A percentile compares a stretch with the other conserved stretches of the same genome.
Evolutionary conservation across 257 asterid genomes (phyloP).

Genomic region (Plantago major): DNA sequence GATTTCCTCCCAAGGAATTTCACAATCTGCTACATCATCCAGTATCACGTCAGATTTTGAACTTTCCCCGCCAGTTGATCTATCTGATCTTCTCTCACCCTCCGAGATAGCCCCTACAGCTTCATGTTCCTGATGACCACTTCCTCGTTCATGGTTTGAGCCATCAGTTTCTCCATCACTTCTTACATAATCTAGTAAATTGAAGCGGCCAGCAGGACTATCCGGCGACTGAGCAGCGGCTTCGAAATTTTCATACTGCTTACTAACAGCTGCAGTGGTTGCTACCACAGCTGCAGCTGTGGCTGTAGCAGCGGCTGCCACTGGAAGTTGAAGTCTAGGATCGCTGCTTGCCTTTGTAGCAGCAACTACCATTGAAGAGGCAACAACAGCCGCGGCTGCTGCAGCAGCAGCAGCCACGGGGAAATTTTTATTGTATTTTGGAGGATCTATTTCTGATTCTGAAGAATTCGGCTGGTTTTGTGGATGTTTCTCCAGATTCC

Average conservation of each 20-base stretch:
- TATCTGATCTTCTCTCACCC: constrained; percentile 87
- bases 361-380: constrained; percentile 89
- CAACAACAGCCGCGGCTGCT: constrained; percentile 89
- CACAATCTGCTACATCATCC: constrained; percentile 97
- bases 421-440: constrained; percentile 41
- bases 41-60: constrained; percentile 66
- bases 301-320: constrained; percentile 89
- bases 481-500: constrained; percentile 30
- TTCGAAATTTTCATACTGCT: constrained; percentile 66
- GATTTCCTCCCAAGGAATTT: constrained; percentile 91
- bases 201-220: constrained; percentile 31
- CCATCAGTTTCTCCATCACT: constrained; percentile 54
- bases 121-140: constrained; percentile 50
- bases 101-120: constrained; percentile 43
- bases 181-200: constrained; percentile 32
- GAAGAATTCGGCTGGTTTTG: constrained; percentile 36
- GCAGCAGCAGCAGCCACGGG: constrained; percentile 89
- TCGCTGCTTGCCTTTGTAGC: constrained; percentile 56
- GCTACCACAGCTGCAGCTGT: constrained; percentile 95
- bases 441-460: constrained; percentile 37
- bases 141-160: constrained; percentile 33
- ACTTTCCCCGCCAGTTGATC: constrained; percentile 69
- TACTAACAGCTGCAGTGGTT: constrained; percentile 68
- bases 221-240: constrained; percentile 42
- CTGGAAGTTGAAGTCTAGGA: constrained; percentile 67